Base-by-base conservation (phyloP, 2,329 filamentous ascomycete genomes). In the Aureobasidium sp. region DNA sequence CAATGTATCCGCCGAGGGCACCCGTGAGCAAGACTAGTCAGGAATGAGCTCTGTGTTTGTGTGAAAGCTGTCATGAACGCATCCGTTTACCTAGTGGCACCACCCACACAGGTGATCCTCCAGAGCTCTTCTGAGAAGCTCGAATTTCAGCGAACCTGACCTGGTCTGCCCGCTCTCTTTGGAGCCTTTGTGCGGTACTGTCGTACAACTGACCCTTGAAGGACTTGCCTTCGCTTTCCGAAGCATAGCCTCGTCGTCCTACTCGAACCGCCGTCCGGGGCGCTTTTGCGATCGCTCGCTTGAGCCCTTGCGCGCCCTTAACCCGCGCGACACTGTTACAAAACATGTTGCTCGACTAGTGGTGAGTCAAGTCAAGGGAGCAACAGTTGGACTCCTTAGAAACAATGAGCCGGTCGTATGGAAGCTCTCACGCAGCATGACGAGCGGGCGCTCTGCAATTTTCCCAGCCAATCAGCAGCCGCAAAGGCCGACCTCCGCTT, bases 181-280 rank as follows among this genome's bases (percentile, higher is more conserved):
- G 71, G 56, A 84, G 63, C 38, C 81, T 74, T 60, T 79, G 73
- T 35, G 75, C 69, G 12, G 81, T 82, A 58, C 79, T 83, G 62
- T 83, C 78, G 58, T 81, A 83, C 39, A 85, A 61, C 63, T 84
- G 80, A 29, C 74, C 73, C 62, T 80, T 78, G 69, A 84, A 84
- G 48, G 77, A 74, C 24, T 66, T 58, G 34, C 32, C 39, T 27
- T 42, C 40, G 5, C 42, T 47, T 21, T 55, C 54, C 11, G 54
- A 54, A n/a, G 56, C 54, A 49, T 58, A 56, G 11, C 22, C 37
- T 27, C 53, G 53, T 24, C 16, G 42, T 35, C 35, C 44, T 38
- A 40, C 40, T 49, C 37, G 40, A 38, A 25, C 41, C 10, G 29
- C 27, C 14, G 19, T 17, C 16, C 48, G 35, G 11, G 37, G 35